Evolutionary conservation across 768 basidiomycete species (phyloP), one percentile per base, ranked within the genome.

Genomic region (Rhodotorula graminis): DNA sequence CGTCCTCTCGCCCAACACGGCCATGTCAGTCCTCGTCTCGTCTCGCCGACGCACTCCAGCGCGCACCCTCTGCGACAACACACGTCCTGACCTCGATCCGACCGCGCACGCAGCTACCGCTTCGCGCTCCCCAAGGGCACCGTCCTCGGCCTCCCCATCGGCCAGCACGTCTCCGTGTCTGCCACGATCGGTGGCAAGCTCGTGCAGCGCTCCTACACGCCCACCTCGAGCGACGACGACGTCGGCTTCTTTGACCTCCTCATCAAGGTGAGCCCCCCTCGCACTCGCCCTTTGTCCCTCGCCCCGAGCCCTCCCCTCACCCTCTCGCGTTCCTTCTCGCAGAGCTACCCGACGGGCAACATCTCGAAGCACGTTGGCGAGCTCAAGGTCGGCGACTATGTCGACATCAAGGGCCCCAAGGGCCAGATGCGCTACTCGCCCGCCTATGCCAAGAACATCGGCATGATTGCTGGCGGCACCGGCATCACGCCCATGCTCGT

Each of bases 401-500:
- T 96, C 76, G 88, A 88, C 75, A 86, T 98, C 84, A 95, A 94
- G 82, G 96, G 96, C 3, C 96, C 96, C 76, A 97, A 92, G 83
- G 96, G 96, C 68, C 88, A 89, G 80, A 98, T 98, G 86, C 86
- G 85, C 75, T 99, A 98, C 83, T 78, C 83, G 57, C 86, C 90
- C 7, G 84, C 84, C 63, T 84, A 93, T 58, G 86, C 89, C n/a
- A 84, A 84, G 76, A 88, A 90, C 78, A 83, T 99, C 69, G 90
- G 92, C 79, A 94, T 99, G 94, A 96, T 99, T 78, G 93, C 94
- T 25, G 96, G 96, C 61, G 96, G 96, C 50, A 98, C 96, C 5
- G 96, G 96, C 67, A 95, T 99, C 81, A 95, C 96, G 0, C 96
- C 96, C 79, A 97, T 98, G 95, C 88, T 96, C 78, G 78, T 79